These are phyloP conservation scores for Calonectria henricotiae DNA, from an alignment of 2,329 filamentous ascomycete species.

Conservation along the genomic window DNA sequence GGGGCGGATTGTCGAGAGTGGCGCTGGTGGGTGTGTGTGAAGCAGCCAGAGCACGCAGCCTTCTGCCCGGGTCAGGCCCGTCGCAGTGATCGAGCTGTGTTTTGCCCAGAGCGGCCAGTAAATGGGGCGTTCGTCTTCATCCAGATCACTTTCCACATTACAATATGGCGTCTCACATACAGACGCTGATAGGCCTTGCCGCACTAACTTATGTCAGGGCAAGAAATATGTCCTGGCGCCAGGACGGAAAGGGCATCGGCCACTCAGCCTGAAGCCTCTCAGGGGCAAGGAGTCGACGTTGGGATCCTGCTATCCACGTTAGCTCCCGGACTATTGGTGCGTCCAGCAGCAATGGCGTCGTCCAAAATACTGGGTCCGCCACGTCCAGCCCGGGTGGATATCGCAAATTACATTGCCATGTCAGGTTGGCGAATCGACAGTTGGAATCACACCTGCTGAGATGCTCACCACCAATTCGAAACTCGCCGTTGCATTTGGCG, in stretches of 20 bases:
- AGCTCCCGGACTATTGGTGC: conserved; percentile 39
- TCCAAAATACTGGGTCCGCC: conserved; percentile 10
- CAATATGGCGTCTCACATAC: conserved; percentile 9
- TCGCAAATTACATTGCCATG: conserved; percentile 21
- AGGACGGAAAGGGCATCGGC: conserved; percentile 27
- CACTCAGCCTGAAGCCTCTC: conserved; percentile 9
- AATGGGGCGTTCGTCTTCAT: conserved; percentile 15
- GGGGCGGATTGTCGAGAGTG: conserved; percentile 2
- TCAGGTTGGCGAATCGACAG: conserved; percentile 6
- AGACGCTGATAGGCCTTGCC: neutral
- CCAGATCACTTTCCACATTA: conserved; percentile 34
- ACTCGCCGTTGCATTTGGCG: conserved; percentile 3
- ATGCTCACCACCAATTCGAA: conserved; percentile 19
- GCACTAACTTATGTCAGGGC: conserved; percentile 15
- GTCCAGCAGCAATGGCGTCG: conserved; percentile 24
- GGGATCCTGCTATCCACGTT: conserved; percentile 25
- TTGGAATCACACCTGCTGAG: conserved; percentile 4
- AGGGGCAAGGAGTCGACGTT: conserved; percentile 24
- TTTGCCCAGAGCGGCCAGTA: conserved; percentile 13
- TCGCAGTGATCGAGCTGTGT: neutral
- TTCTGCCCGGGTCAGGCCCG: neutral
- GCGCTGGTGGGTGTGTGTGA: conserved; percentile 6
- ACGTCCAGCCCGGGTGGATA: neutral
- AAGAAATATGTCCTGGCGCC: conserved; percentile 8
- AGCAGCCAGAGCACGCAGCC: conserved; percentile 5